Evolutionary conservation across 345 rosid genomes (phyloP), one percentile per base, ranked within the genome.

Genomic region (Draba incana): DNA sequence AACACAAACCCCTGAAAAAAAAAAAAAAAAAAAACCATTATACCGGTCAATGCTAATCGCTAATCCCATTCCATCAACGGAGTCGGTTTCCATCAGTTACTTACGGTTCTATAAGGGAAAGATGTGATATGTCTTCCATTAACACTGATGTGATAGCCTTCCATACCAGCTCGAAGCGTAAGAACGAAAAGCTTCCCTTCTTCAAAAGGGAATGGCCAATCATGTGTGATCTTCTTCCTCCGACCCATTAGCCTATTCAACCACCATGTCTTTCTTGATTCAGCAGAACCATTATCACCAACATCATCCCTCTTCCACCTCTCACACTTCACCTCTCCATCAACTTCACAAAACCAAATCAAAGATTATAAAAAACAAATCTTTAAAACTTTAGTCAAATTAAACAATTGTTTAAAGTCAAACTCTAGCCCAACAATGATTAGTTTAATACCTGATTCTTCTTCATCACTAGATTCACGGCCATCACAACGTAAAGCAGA

Each of bases 51-150:
- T 14, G 2, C 23, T 24, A 45, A 65, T 39, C 37, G 2, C 23
- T 24, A 45, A 65, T 39, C 37, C 35, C 37, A 6, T 4, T 16
- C 10, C 31, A 13, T 51, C 62, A 42, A 30, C 12, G 0, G 39
- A 16, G 2, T 31, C 39, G 37, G 14, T 39, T 71, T 23, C 5
- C 11, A 10, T 24, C 16, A 44, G 4, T 14, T 66, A 83, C 98
- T 87, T 68, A 94, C 99, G 31, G 97, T 82, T 59, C 90, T 90
- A 64, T 94, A 91, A 8, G 99, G 96, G 63, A 91, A 94, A 37
- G 99, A 94, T 25, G 97, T 84, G 76, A 89, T 71, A 65, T 94
- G 98, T 80, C 95, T 90, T 57, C 99, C 99, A 55, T 91, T 85
- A 23, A 91, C 89, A 70, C 77, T 89, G 58, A 89, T 64, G 67